Percentiles rank a stretch among this genome's conserved stretches.
Conservation (phyloP, 2,329 filamentous ascomycete genomes). For the Annulohypoxylon truncatum region DNA sequence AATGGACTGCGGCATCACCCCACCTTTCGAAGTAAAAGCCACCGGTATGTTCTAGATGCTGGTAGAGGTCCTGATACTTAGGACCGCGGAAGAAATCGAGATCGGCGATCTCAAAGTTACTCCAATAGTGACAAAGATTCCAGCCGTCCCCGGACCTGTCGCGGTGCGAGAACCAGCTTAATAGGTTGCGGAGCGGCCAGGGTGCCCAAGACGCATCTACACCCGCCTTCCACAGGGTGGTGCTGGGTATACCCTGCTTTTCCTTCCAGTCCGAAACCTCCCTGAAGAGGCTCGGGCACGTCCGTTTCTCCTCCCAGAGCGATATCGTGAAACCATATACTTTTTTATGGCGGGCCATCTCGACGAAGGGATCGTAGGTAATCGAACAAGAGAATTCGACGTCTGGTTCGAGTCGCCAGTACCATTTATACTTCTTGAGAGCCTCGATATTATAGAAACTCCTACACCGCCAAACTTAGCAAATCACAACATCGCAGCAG, state of each 20-base stretch:
- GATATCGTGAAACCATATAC: slow-evolving; percentile 59
- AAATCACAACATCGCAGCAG: not conserved
- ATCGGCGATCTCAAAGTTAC: slow-evolving; percentile 60
- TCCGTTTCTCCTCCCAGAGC: slow-evolving; percentile 56
- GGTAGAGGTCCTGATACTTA: slow-evolving; percentile 56
- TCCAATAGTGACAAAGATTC: slow-evolving; percentile 61
- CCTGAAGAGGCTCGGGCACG: slow-evolving; percentile 57
- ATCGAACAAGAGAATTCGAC: slow-evolving; percentile 59
- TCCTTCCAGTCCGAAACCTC: slow-evolving; percentile 57
- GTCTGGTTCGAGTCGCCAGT: slow-evolving; percentile 60
- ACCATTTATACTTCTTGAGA: slow-evolving; percentile 58
- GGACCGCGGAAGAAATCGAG: slow-evolving; percentile 57
- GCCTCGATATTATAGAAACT: slow-evolving; percentile 58
- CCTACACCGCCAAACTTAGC: slow-evolving; percentile 41
- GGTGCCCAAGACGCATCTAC: slow-evolving; percentile 56
- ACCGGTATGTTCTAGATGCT: slow-evolving; percentile 54
- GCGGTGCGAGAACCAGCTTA: slow-evolving; percentile 54
- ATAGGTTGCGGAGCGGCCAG: slow-evolving; percentile 53
- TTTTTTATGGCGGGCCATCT: slow-evolving; percentile 58
- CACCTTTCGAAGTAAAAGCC: slow-evolving; percentile 60
- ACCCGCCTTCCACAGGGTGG: slow-evolving; percentile 55
- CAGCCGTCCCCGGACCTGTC: slow-evolving; percentile 55
- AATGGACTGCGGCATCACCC: slow-evolving; percentile 59
- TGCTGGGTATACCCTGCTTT: slow-evolving; percentile 51
- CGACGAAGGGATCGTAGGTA: slow-evolving; percentile 60